Conservation (phyloP, 768 basidiomycete species). For the Ramaria rubella region DNA sequence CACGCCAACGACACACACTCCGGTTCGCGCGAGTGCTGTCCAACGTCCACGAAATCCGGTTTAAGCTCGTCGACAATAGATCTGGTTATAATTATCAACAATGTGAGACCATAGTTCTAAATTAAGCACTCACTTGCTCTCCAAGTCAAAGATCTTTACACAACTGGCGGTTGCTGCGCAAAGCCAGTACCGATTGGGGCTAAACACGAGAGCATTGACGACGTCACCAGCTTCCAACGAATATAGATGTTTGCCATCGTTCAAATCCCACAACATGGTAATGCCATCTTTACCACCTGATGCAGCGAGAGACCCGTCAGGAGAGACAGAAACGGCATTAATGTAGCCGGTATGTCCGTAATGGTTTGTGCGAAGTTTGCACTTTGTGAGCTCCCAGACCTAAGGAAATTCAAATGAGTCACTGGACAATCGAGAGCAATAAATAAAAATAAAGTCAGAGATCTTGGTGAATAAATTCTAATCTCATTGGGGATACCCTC, state of each 20-base stretch:
- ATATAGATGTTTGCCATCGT: conserved; percentile 99
- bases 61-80: conserved; percentile 99
- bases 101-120: background rate
- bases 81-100: conserved; percentile 32
- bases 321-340: conserved; percentile 96
- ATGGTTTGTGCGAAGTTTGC: conserved; percentile 99
- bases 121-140: conserved; percentile 79
- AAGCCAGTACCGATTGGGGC: conserved; percentile 99
- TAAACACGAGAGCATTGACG: conserved; percentile 99
- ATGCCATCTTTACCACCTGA: conserved; percentile 99
- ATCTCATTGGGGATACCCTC: conserved; percentile 72
- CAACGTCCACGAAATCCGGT: conserved; percentile 81
- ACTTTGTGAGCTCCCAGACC: conserved; percentile 99
- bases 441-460: conserved; percentile 46
- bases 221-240: conserved; percentile 97
- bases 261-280: conserved; percentile 99
- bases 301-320: conserved; percentile 96
- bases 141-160: conserved; percentile 99
- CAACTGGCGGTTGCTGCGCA: conserved; percentile 96
- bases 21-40: conserved; percentile 66
- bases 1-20: conserved; percentile 97
- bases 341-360: conserved; percentile 99
- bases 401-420: conserved; percentile 25
- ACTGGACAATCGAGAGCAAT: conserved; percentile 1
- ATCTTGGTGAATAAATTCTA: conserved; percentile 68